Conservation (phyloP, 306 rosid species). For the Calophaca sinica region DNA sequence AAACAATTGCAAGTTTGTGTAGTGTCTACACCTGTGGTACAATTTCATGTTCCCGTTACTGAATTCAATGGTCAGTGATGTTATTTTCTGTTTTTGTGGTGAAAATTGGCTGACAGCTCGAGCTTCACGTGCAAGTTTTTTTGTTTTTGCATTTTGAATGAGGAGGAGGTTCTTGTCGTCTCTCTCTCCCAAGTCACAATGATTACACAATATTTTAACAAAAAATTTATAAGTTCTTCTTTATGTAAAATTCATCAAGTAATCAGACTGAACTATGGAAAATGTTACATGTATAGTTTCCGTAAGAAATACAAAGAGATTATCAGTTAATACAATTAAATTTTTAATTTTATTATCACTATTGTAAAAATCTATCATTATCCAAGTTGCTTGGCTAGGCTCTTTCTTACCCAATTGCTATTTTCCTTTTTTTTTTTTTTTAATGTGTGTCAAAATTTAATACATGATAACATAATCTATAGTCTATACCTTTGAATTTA, state of each 20-base stretch:
- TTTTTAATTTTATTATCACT: no score
- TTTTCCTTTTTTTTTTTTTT: constrained; percentile 33
- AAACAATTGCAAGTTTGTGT: background rate
- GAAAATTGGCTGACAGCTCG: background rate
- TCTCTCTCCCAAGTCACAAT: background rate
- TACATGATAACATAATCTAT: no score
- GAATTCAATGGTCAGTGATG: background rate
- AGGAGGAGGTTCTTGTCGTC: background rate
- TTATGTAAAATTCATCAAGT: background rate
- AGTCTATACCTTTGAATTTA: constrained; percentile 50
- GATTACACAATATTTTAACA: background rate
- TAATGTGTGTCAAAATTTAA: background rate
- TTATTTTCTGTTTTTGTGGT: background rate
- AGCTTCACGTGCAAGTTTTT: background rate
- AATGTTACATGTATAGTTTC: background rate
- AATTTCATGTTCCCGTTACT: background rate
- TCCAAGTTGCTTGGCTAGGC: background rate
- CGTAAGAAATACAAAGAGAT: background rate
- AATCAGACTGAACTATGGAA: background rate
- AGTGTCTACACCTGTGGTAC: background rate
- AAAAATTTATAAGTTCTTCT: background rate
- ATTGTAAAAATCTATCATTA: no score
- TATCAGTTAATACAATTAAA: background rate
- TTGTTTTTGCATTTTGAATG: background rate
- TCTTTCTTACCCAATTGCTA: constrained; percentile 40